Conservation (phyloP, 1,284 basidiomycete genomes). For the Vanrija pseudolonga region DNA sequence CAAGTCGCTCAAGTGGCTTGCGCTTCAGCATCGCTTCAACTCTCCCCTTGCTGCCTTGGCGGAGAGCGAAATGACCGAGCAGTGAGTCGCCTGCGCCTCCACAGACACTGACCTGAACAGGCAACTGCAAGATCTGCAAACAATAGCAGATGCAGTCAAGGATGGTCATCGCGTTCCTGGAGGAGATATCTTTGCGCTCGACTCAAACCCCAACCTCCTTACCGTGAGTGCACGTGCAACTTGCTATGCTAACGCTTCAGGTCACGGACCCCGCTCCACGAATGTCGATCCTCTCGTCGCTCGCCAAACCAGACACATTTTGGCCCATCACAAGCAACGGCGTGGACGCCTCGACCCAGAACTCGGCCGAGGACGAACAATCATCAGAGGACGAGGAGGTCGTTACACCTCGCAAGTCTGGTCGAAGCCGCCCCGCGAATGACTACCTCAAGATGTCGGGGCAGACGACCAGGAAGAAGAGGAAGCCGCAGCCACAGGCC, state of each 20-base stretch:
- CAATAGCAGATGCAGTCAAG: not conserved
- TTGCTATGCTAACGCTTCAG: not conserved
- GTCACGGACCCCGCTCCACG: conserved; percentile 17
- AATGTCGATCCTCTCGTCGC: conserved; percentile 14
- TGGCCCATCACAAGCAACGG: not conserved
- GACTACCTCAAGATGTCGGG: not conserved
- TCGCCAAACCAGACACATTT: conserved; percentile 9
- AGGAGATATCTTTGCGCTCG: conserved; percentile 18
- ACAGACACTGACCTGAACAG: not conserved
- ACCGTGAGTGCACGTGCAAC: conserved; percentile 5
- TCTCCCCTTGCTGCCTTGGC: conserved; percentile 23
- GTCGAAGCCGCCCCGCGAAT: not conserved
- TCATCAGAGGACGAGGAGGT: not conserved
- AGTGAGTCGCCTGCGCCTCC: not conserved
- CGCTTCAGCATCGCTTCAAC: conserved; percentile 29
- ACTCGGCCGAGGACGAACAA: not conserved
- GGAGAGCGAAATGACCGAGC: not conserved
- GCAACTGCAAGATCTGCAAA: not conserved
- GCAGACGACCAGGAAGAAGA: not conserved
- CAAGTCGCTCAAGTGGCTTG: conserved; percentile 35
- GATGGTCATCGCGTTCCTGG: conserved; percentile 13
- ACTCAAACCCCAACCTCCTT: conserved; percentile 13
- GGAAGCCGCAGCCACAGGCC: not conserved
- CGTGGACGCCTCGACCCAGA: not conserved
- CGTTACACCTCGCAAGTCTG: not conserved